Conservation (phyloP, 75 land plant genomes). For the Picea sitchensis region DNA sequence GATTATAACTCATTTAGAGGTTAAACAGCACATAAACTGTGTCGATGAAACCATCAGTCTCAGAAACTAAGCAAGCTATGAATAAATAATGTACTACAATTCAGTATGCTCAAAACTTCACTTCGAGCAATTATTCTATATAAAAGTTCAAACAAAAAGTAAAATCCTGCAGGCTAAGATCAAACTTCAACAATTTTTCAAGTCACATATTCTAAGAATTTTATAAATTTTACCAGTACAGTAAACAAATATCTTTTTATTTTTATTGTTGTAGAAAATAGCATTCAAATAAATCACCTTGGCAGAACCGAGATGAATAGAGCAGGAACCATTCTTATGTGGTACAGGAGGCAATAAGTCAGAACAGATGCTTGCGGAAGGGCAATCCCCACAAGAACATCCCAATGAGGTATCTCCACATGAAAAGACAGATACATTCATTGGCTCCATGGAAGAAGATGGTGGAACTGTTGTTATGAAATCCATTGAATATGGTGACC, state of each 20-base stretch:
- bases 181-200: neutral
- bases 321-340: conserved; percentile 46
- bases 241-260: no score
- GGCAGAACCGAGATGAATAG: conserved; percentile 52
- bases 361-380: conserved; percentile 64
- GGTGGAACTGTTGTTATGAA: conserved; percentile 35
- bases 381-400: conserved; percentile 99
- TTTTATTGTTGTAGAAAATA: neutral
- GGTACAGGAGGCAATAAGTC: conserved; percentile 42
- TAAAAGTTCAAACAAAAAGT: neutral
- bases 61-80: neutral
- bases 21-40: neutral
- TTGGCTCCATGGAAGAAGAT: conserved; percentile 61
- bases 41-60: neutral
- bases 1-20: neutral
- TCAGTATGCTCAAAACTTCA: neutral
- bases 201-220: no score
- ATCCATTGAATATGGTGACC: conserved; percentile 80
- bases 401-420: conserved; percentile 82
- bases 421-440: conserved; percentile 66
- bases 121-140: neutral
- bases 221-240: no score
- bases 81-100: neutral
- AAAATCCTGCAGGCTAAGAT: neutral
- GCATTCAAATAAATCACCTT: conserved; percentile 38